phyloP scores from a whole-genome alignment of 768 basidiomycete genomes.

The Boletus fagicola region DNA sequence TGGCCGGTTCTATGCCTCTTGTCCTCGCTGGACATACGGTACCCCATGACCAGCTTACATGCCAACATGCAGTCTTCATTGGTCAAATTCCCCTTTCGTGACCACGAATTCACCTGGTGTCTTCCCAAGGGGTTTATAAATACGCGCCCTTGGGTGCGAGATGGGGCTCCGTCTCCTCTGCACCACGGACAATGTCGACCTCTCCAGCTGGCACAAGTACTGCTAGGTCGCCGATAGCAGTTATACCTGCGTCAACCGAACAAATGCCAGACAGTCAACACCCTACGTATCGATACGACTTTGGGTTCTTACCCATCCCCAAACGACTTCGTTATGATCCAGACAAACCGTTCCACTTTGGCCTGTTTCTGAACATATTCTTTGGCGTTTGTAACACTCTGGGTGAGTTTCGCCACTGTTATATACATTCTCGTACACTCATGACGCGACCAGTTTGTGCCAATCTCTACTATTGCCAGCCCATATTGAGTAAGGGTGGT shows the following conservation, averaged over 20 bases:
- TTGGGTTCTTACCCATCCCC: constrained; percentile 63
- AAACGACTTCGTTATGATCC: constrained; percentile 49
- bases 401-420: constrained; percentile 7
- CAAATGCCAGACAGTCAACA: background rate
- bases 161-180: constrained; percentile 2
- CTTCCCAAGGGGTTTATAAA: constrained; percentile 6
- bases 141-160: background rate
- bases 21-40: background rate
- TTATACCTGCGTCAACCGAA: too few relatives aligned
- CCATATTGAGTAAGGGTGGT: constrained; percentile 58
- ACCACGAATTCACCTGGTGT: background rate
- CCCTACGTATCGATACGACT: constrained; percentile 34
- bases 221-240: background rate
- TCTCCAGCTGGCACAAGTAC: background rate
- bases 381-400: constrained; percentile 62
- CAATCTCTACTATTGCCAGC: constrained; percentile 80
- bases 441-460: constrained; percentile 38
- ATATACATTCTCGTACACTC: background rate
- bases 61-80: background rate
- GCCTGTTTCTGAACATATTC: constrained; percentile 48
- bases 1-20: background rate
- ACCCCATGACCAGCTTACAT: constrained; percentile 3
- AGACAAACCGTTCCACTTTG: constrained; percentile 48
- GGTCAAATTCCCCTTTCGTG: background rate
- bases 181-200: constrained; percentile 2